phyloP scores from a whole-genome alignment of 1,284 basidiomycete species.

The Rhodotorula sp. region DNA sequence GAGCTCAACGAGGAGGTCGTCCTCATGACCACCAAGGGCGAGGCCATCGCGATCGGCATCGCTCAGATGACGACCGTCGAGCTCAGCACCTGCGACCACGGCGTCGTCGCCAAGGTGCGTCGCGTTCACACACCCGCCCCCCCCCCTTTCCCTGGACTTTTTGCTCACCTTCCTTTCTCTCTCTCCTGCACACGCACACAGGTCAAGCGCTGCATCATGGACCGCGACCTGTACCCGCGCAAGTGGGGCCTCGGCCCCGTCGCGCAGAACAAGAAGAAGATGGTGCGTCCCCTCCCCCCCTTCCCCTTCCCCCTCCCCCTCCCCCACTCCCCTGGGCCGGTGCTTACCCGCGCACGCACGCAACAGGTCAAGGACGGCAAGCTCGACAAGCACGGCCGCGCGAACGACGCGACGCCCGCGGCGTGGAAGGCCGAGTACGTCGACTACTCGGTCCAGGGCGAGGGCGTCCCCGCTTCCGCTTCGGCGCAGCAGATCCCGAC shows the following conservation, averaged over 20 bases:
- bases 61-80: conserved; percentile 97
- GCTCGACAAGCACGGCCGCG: conserved; percentile 93
- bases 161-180: no score
- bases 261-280: conserved; percentile 95
- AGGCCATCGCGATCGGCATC: conserved; percentile 90
- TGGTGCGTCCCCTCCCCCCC: conserved; percentile 20
- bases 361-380: conserved; percentile 87
- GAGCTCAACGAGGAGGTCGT: conserved; percentile 96
- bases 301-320: no score
- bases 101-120: conserved; percentile 83
- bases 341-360: no score
- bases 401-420: conserved; percentile 84
- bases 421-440: conserved; percentile 92
- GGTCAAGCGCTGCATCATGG: conserved; percentile 98
- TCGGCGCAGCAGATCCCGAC: conserved; percentile 45
- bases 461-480: conserved; percentile 43
- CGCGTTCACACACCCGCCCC: no score
- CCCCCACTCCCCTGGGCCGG: conserved; percentile 54
- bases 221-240: conserved; percentile 50
- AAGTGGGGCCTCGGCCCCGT: conserved; percentile 97
- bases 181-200: no score
- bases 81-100: conserved; percentile 96
- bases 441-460: conserved; percentile 68
- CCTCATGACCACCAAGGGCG: conserved; percentile 99
- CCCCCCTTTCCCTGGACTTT: no score